These are phyloP conservation scores for Alnus glutinosa DNA, from an alignment of 306 rosid species.

Conservation along the genomic window DNA sequence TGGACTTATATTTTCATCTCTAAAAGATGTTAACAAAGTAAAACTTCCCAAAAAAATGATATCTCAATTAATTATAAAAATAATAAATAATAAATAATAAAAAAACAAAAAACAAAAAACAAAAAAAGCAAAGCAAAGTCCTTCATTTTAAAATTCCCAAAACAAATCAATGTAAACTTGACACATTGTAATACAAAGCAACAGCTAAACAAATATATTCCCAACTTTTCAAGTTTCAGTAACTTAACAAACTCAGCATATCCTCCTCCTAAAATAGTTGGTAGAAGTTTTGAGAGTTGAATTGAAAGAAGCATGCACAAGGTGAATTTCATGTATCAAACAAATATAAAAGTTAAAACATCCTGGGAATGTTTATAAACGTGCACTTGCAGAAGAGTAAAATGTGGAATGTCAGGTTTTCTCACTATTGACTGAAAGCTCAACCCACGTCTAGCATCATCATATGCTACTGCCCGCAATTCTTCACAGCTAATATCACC, in stretches of 20 bases:
- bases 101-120: too few species aligned
- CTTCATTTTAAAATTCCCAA: not conserved
- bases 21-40: too few species aligned
- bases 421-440: conserved; percentile 74
- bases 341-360: not conserved
- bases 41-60: too few species aligned
- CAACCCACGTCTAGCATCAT: conserved; percentile 75
- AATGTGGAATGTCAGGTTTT: conserved; percentile 26
- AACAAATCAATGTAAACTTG: not conserved
- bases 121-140: not conserved
- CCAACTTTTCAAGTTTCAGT: not conserved
- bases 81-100: too few species aligned
- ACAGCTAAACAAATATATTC: not conserved
- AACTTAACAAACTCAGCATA: not conserved
- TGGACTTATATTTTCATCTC: too few species aligned
- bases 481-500: conserved; percentile 94
- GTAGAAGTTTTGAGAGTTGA: not conserved
- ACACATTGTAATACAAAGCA: not conserved
- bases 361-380: not conserved
- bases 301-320: not conserved
- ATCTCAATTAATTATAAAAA: too few species aligned
- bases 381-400: conserved; percentile 10
- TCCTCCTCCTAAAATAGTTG: not conserved
- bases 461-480: conserved; percentile 79
- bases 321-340: not conserved